Base-by-base conservation (phyloP, 371 early-diverging fungal genomes). In the Haplosporangium sp. region DNA sequence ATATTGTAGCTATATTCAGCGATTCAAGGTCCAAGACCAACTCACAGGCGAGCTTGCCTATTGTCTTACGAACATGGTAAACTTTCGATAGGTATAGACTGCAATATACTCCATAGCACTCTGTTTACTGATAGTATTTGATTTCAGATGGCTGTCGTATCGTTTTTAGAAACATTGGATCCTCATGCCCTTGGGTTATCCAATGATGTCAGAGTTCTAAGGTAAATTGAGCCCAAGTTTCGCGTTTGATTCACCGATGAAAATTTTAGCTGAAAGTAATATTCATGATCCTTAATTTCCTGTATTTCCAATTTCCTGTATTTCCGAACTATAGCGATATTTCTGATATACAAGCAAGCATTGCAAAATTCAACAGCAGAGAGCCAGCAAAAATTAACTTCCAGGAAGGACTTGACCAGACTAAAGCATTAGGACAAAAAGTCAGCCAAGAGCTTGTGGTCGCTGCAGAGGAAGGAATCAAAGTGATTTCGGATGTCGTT, bases 41-140 rank as follows among this genome's bases (percentile, higher is more conserved):
- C 74, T 87, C 0, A 65, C 77, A 42, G 88, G 90, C 2, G 85
- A 86, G 61, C 84, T 86, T 20, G 84, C 87, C 17, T 90, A 88
- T 60, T 90, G 84, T 37, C 73, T 83, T 5, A 83, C 84, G 1
- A 83, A 83, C 68, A 78, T 83, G 83, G 83, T 71, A 62, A 19
- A 47, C 34, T 63, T 42, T 13, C 7, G 8, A 44, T 39, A 17
- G 40, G 42, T 45, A 15, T 5, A 34, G 45, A 19, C 40, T 60
- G 11, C 45, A n/a, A 1, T 4, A 19, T n/a, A 4, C 10, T 47
- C 27, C 52, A 42, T 5, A 42, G 0, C 11, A 42, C 50, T 50
- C 7, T 11, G n/a, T 50, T 11, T 50, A 19, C 50, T 27, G 27
- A 17, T 0, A 15, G 13, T 11, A 50, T 50, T 50, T 50, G 19